Evolutionary conservation across 208 protist species (phyloP).

Genomic region (Strigomonas culicis): DNA sequence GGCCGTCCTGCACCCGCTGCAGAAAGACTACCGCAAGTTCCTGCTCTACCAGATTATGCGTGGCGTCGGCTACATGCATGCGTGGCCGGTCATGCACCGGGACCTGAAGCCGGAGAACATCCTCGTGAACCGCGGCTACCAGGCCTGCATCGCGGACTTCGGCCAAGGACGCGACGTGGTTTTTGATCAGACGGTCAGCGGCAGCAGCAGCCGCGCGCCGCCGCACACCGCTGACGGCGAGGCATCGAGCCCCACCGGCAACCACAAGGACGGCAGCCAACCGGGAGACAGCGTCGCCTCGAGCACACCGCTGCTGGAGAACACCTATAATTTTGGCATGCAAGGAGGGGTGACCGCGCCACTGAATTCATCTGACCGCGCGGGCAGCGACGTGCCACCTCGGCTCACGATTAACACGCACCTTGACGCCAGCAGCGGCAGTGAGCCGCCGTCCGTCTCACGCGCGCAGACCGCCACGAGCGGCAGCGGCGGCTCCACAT

Average conservation of each 20-base stretch:
- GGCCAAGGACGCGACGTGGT: slow-evolving; percentile 93
- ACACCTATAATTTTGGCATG: no score
- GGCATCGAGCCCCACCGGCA: slow-evolving; percentile 30
- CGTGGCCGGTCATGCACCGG: slow-evolving; percentile 84
- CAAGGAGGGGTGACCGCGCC: no score
- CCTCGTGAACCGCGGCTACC: slow-evolving; percentile 89
- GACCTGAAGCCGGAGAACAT: slow-evolving; percentile 94
- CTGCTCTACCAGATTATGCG: slow-evolving; percentile 97
- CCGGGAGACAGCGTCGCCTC: no score
- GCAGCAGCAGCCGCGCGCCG: slow-evolving; percentile 20
- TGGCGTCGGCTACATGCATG: slow-evolving; percentile 94
- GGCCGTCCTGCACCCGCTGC: slow-evolving; percentile 85
- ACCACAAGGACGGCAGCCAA: no score
- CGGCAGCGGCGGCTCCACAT: no score
- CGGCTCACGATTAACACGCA: no score
- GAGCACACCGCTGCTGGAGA: no score
- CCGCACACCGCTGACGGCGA: slow-evolving; percentile 24
- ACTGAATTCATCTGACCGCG: no score
- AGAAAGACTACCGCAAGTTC: slow-evolving; percentile 95
- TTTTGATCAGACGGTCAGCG: slow-evolving; percentile 16
- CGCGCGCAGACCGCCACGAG: no score
- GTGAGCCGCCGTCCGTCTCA: no score
- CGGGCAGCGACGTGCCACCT: no score
- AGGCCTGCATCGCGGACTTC: slow-evolving; percentile 95
- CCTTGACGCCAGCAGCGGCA: background rate